Base-by-base conservation (phyloP, 2,329 filamentous ascomycete genomes). In the Aspergillus nomiae region DNA sequence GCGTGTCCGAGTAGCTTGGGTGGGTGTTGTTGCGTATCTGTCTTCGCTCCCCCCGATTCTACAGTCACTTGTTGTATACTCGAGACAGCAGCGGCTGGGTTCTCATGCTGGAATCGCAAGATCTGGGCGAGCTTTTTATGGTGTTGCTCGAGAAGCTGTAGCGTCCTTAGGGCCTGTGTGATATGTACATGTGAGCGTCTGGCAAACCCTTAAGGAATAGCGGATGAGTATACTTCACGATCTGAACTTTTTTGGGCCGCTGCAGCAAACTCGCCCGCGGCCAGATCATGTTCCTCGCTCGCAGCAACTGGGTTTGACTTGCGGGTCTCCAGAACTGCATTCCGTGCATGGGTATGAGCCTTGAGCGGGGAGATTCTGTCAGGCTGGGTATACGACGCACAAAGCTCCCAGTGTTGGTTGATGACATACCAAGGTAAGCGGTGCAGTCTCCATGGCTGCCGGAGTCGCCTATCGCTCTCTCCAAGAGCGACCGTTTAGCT, bases 301-400 rank as follows among this genome's bases (percentile, higher is more conserved):
- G 94, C 94, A 55, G 92, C 89, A 8, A 90, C 90, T 61, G 92
- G 92, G 74, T 95, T 84, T 28, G 84, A 82, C 68, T 86, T 85
- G 67, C 85, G 83, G 38, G 86, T 88, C 60, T 94, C 92, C 28
- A 89, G 84, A 28, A 92, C 89, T 50, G 94, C 94, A 72, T 92
- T 94, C 71, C 89, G 89, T 57, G 92, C 94, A 80, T 97, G 93
- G 70, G 94, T 90, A 79, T 97, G 92, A 66, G 94, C 94, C 87
- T 94, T 58, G 61, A 43, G 30, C 53, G 70, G 48, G 68, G 68
- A 65, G 58, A 65, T 38, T 38, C 21, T 53, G 48, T 60, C 57
- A 57, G 55, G 55, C 24, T 53, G 48, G 26, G 53, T 36, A 21
- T 58, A 28, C 28, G 30, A 43, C n/a, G 43, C 28, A 50, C 21